Evolutionary conservation across 1,284 basidiomycete species (phyloP).

Genomic region (Abortiporus biennis): DNA sequence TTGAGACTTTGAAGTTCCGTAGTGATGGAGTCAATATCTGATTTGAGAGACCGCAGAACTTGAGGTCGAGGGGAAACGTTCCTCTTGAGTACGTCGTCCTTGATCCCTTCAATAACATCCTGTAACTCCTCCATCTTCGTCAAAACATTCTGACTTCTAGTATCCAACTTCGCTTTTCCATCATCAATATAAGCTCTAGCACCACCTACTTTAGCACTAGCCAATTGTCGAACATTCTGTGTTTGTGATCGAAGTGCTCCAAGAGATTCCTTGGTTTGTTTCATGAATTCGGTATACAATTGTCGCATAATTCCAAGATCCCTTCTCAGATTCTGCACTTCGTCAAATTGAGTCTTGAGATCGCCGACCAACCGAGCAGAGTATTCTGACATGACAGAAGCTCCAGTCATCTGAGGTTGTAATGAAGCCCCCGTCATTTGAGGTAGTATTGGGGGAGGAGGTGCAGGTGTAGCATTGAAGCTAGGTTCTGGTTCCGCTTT

Average conservation of each 20-base stretch:
- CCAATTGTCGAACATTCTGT: conserved; percentile 80
- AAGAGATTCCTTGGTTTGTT: conserved; percentile 84
- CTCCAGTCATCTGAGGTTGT: conserved; percentile 69
- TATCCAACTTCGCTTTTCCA: conserved; percentile 87
- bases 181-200: conserved; percentile 87
- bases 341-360: conserved; percentile 89
- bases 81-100: conserved; percentile 88
- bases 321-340: conserved; percentile 87
- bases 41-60: conserved; percentile 68
- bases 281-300: conserved; percentile 90
- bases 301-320: conserved; percentile 94
- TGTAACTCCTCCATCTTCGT: conserved; percentile 93
- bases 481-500: conserved; percentile 21
- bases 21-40: conserved; percentile 68
- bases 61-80: conserved; percentile 80
- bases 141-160: conserved; percentile 83
- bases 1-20: conserved; percentile 74
- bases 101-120: conserved; percentile 87
- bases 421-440: conserved; percentile 65
- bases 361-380: conserved; percentile 70
- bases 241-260: conserved; percentile 77
- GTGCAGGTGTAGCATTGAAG: too few species aligned
- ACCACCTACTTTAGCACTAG: conserved; percentile 78
- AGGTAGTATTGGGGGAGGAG: conserved; percentile 30
- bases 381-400: conserved; percentile 66